A percentile compares a stretch with the other conserved stretches of the same genome.
Conservation (phyloP, 306 rosid genomes). For the Glycyrrhiza uralensis region DNA sequence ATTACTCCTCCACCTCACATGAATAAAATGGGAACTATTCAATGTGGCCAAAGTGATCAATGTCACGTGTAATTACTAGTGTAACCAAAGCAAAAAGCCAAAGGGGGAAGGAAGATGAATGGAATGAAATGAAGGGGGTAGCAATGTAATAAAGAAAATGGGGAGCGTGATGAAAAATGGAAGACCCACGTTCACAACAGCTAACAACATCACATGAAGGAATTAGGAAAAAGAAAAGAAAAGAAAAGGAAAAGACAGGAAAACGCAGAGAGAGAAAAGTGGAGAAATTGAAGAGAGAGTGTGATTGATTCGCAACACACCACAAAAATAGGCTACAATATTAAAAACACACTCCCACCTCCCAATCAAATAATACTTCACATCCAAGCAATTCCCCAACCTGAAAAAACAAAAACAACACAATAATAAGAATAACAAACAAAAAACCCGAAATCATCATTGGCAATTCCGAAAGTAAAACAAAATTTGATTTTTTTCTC, state of each 20-base stretch:
- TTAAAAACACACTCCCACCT: background rate
- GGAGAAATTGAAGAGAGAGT: slow-evolving; percentile 39
- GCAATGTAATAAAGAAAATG: background rate
- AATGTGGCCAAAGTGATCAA: slow-evolving; percentile 22
- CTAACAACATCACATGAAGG: background rate
- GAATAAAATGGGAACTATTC: too few species aligned
- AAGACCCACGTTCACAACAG: slow-evolving; percentile 31
- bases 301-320: slow-evolving; percentile 34
- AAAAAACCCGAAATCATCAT: background rate
- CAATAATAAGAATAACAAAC: too few species aligned
- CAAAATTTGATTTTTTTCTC: background rate
- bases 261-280: slow-evolving; percentile 48
- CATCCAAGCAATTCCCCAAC: slow-evolving; percentile 16
- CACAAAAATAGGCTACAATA: slow-evolving; percentile 29
- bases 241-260: background rate
- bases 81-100: too few species aligned
- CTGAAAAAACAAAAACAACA: background rate
- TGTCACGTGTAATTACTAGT: too few species aligned
- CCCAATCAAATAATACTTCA: slow-evolving; percentile 3
- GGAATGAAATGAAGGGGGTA: background rate
- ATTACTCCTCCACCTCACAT: too few species aligned
- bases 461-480: background rate
- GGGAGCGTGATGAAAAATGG: background rate
- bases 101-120: background rate
- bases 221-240: too few species aligned